phyloP scores from a whole-genome alignment of 2,329 filamentous ascomycete genomes.

The Aspergillus luchuensis region DNA sequence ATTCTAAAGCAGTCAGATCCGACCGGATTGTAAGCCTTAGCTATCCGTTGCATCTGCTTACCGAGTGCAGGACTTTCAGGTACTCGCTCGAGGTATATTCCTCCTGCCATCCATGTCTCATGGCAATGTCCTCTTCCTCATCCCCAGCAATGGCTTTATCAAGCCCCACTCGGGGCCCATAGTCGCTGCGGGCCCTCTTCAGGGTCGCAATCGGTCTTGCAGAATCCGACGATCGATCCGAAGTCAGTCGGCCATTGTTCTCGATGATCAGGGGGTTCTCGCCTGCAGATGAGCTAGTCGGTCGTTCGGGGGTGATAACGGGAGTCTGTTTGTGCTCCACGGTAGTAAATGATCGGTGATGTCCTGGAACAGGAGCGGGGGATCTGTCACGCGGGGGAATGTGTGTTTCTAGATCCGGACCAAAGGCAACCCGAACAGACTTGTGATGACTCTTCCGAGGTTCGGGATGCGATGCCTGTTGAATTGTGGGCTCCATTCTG shows the following conservation, averaged over 20 bases:
- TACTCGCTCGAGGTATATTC: conserved; percentile 91
- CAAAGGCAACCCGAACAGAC: conserved; percentile 43
- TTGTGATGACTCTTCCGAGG: conserved; percentile 36
- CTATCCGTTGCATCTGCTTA: conserved; percentile 46
- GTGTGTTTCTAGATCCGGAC: conserved; percentile 40
- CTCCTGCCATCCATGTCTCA: conserved; percentile 87
- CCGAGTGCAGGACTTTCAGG: conserved; percentile 77
- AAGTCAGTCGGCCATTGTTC: conserved; percentile 27
- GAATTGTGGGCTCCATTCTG: conserved; percentile 36
- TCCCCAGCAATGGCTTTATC: conserved; percentile 38
- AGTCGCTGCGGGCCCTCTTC: conserved; percentile 57
- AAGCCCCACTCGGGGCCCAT: conserved; percentile 46
- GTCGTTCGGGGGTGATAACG: conserved; percentile 26
- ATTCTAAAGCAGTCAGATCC: conserved; percentile 60
- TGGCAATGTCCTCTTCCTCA: conserved; percentile 56
- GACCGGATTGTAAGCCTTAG: not conserved
- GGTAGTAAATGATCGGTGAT: conserved; percentile 39
- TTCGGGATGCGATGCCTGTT: conserved; percentile 31
- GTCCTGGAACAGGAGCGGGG: conserved; percentile 31
- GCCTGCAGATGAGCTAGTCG: conserved; percentile 37
- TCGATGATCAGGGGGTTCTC: conserved; percentile 29
- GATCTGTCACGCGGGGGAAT: conserved; percentile 40
- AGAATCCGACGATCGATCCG: conserved; percentile 34
- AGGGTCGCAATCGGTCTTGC: conserved; percentile 42
- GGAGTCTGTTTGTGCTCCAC: conserved; percentile 32